Percentiles rank a stretch among this genome's conserved stretches.
These are phyloP conservation scores for Sclerotinia borealis DNA, from an alignment of 2,329 filamentous ascomycete species.

Conservation along the genomic window DNA sequence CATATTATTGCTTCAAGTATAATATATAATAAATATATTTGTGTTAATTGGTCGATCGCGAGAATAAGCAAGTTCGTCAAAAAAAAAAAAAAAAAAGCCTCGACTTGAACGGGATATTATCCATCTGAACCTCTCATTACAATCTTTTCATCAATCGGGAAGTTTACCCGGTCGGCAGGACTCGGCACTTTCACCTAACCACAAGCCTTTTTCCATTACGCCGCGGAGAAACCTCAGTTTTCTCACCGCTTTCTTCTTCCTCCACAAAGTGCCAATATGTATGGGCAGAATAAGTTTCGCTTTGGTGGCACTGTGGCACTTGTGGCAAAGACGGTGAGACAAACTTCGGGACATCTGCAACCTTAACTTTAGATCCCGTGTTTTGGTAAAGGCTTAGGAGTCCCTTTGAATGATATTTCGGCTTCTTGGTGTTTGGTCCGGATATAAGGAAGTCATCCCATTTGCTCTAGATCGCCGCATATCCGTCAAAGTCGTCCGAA, in stretches of 20 bases:
- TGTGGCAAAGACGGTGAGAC: no score
- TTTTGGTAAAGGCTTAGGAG: background rate
- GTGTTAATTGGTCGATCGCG: no score
- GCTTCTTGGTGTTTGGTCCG: background rate
- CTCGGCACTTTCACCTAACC: background rate
- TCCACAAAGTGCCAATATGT: no score
- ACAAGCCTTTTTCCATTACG: no score
- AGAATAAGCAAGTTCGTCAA: background rate
- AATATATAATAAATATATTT: background rate
- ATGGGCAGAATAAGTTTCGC: no score
- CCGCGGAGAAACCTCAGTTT: no score
- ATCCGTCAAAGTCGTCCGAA: background rate
- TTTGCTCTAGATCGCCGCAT: background rate
- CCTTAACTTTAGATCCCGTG: no score
- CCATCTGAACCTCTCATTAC: background rate
- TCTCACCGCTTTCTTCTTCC: no score
- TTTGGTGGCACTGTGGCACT: no score
- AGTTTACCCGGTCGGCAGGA: slow-evolving; percentile 2
- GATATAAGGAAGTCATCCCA: background rate
- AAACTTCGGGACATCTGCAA: no score
- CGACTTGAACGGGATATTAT: background rate
- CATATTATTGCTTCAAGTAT: background rate
- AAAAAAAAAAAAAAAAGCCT: background rate
- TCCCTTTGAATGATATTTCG: background rate
- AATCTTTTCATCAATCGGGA: background rate